Conservation (phyloP, 129 eudicot genomes). For the Flaveria ramosissima region DNA sequence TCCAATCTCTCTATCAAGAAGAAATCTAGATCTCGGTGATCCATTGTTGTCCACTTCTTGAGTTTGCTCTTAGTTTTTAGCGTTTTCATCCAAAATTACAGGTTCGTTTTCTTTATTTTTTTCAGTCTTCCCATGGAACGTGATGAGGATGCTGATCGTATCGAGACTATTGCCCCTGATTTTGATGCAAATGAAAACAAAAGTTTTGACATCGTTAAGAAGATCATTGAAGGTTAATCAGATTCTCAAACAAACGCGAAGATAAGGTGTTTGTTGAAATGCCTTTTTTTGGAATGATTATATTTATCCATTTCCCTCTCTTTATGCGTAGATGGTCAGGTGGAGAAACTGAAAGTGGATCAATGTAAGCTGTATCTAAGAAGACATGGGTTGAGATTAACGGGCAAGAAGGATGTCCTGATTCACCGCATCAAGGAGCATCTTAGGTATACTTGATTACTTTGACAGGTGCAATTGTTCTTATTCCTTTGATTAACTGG, state of each 20-base stretch:
- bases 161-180: constrained; percentile 38
- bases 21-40: constrained; percentile 45
- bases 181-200: constrained; percentile 50
- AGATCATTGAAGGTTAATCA: constrained; percentile 51
- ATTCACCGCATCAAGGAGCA: constrained; percentile 81
- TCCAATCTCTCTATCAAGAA: constrained; percentile 58
- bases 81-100: not conserved
- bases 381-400: constrained; percentile 74
- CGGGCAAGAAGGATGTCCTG: constrained; percentile 68
- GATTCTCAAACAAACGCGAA: not conserved
- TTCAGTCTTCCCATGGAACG: constrained; percentile 27
- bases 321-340: constrained; percentile 48
- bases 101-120: not conserved
- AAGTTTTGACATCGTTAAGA: constrained; percentile 47
- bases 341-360: constrained; percentile 79
- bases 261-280: constrained; percentile 23
- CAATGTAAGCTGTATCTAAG: constrained; percentile 83
- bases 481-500: not conserved
- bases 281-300: constrained; percentile 3
- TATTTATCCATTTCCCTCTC: not conserved
- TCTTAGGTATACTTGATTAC: constrained; percentile 40
- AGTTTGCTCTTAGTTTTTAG: not conserved
- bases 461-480: not conserved
- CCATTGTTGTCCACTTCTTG: not conserved
- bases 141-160: constrained; percentile 27